Base-by-base conservation (phyloP, 805 yeast genomes). In the Metschnikowia chrysomelidarum region DNA sequence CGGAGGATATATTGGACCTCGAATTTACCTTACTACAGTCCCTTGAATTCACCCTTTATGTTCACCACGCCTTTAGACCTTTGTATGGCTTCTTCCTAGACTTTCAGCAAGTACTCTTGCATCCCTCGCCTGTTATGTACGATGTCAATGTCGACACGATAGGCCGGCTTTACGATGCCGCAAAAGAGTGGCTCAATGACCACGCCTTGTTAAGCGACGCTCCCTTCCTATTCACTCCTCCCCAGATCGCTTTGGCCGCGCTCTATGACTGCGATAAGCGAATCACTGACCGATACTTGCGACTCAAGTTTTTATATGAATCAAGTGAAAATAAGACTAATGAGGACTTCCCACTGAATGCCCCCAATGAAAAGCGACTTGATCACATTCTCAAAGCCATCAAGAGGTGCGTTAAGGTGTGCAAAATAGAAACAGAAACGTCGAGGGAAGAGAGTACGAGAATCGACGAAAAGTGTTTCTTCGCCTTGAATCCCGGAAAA, bases 71-170 rank as follows among this genome's bases (percentile, higher is more conserved):
- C 2, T 82, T 76, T 59, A 71, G 82, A 43, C 87, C 98, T 0
- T 60, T 93, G n/a, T 93, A 89, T 57, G 99, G 99, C 15, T 89
- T 91, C 56, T 91, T 83, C 59, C 73, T 91, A 30, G 99, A 93
- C 59, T 75, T 89, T 45, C 98, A 93, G 57, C 71, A 62, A 19
- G 64, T 62, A 5, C 50, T 67, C 60, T 36, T 71, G 66, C 34
- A 60, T 76, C 50, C 78, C 1, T 58, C 49, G 7, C 62, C 66
- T n/a, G 43, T 38, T 47, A 60, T 47, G 71, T 69, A 75, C 12
- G 78, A 77, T 39, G 62, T 73, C 19, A 51, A 53, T 5, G 53
- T 66, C 14, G 75, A 74, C 29, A 72, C 77, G 31, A 61, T 87
- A 40, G 91, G 93, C 1, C 67, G 67, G 29, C 69, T 78, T 27